Evolutionary conservation across 2,329 filamentous ascomycete genomes (phyloP).

Genomic region (Davidsoniella eucalypti): DNA sequence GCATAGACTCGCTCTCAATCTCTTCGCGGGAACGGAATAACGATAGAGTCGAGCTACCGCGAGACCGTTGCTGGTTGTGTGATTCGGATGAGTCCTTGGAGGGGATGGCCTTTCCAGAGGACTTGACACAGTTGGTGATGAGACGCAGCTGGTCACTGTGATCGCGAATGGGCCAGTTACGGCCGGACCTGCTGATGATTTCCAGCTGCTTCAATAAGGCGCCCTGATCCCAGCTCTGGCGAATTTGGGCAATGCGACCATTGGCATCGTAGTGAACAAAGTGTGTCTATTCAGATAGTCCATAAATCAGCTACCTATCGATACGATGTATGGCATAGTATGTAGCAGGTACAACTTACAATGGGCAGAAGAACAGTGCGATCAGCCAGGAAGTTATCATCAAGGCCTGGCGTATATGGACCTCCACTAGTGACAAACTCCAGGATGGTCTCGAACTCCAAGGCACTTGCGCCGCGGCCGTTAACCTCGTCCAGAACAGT

Average conservation of each 20-base stretch:
- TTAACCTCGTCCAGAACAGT: conserved; percentile 61
- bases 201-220: conserved; percentile 85
- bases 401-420: conserved; percentile 70
- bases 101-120: conserved; percentile 21
- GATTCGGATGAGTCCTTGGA: conserved; percentile 2
- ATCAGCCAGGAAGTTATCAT: conserved; percentile 87
- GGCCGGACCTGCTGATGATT: conserved; percentile 75
- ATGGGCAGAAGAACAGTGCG: conserved; percentile 63
- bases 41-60: conserved; percentile 45
- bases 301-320: too few species aligned
- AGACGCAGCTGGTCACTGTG: conserved; percentile 68
- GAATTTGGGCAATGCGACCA: conserved; percentile 71
- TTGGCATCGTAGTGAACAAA: conserved; percentile 67
- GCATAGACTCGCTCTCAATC: conserved; percentile 32
- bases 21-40: conserved; percentile 58
- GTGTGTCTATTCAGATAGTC: conserved; percentile 44
- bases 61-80: conserved; percentile 16
- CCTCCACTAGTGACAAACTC: conserved; percentile 72
- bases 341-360: conserved; percentile 37
- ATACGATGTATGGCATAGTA: neutral
- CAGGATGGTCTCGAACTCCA: conserved; percentile 69
- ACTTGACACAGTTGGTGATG: conserved; percentile 45
- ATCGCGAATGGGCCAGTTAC: conserved; percentile 90
- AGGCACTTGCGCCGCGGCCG: conserved; percentile 53
- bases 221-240: conserved; percentile 89